Conservation (phyloP, 257 asterid genomes). For the Handroanthus guayacan region DNA sequence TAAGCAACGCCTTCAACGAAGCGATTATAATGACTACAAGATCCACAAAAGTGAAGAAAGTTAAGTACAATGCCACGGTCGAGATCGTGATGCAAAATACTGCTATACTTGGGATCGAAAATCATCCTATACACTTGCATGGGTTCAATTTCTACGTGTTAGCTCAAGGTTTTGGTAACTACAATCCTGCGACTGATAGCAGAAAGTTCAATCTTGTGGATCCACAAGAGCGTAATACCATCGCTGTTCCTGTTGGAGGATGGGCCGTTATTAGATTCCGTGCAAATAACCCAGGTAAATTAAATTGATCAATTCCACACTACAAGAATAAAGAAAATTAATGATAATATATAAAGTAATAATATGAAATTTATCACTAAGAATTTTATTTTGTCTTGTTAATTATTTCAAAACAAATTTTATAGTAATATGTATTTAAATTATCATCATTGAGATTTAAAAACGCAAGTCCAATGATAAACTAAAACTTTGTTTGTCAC, state of each 20-base stretch:
- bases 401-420: too few species aligned
- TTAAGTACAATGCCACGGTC: slow-evolving; percentile 52
- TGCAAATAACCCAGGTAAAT: slow-evolving; percentile 70
- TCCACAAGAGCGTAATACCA: slow-evolving; percentile 69
- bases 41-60: slow-evolving; percentile 58
- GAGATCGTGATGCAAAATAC: slow-evolving; percentile 69
- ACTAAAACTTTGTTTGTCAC: too few species aligned
- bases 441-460: too few species aligned
- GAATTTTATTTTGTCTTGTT: too few species aligned
- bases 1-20: slow-evolving; percentile 33
- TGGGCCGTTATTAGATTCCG: slow-evolving; percentile 70
- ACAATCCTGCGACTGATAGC: slow-evolving; percentile 40
- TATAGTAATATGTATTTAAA: too few species aligned
- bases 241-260: slow-evolving; percentile 71
- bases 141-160: slow-evolving; percentile 63
- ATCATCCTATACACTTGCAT: slow-evolving; percentile 71
- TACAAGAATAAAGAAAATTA: too few species aligned
- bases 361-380: too few species aligned
- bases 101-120: slow-evolving; percentile 55
- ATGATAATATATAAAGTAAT: too few species aligned
- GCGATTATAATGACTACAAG: slow-evolving; percentile 43
- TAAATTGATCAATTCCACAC: background rate
- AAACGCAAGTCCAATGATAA: too few species aligned
- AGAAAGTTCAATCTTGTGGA: slow-evolving; percentile 49
- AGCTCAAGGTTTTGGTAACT: slow-evolving; percentile 74